phyloP scores from a whole-genome alignment of 202 grass and related monocot genomes.

The Bolboschoenoplectus hybrid region DNA sequence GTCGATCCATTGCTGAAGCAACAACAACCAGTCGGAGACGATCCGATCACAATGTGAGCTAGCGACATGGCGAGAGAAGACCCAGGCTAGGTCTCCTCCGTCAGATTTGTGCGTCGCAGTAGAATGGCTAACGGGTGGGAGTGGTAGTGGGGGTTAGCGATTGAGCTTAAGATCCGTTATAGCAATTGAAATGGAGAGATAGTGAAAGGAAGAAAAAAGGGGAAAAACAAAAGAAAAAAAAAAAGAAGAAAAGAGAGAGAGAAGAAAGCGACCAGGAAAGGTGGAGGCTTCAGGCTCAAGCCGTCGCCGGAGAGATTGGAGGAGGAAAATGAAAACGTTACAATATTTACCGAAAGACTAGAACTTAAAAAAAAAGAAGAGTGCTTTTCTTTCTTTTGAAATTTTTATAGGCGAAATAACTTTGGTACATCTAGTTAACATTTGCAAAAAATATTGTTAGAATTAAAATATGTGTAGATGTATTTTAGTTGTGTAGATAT shows the following conservation, averaged over 20 bases:
- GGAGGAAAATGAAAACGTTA: neutral
- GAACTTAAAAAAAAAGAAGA: neutral
- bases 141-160: neutral
- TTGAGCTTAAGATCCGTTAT: constrained; percentile 31
- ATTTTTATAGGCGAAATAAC: too few species aligned
- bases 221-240: neutral
- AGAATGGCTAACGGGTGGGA: neutral
- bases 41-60: constrained; percentile 44
- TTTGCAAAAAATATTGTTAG: too few species aligned
- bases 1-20: constrained; percentile 30
- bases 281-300: constrained; percentile 50
- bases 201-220: constrained; percentile 29
- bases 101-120: constrained; percentile 16
- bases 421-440: too few species aligned
- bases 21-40: constrained; percentile 35
- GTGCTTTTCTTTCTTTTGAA: neutral
- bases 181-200: constrained; percentile 1
- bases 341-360: neutral
- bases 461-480: too few species aligned
- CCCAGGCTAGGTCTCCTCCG: constrained; percentile 1
- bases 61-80: constrained; percentile 44
- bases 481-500: too few species aligned
- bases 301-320: constrained; percentile 36
- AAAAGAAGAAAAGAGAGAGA: constrained; percentile 30
- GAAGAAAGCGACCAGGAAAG: neutral